phyloP scores from a whole-genome alignment of 106 monocot genomes.

The Alisma plantagoaquatica region DNA sequence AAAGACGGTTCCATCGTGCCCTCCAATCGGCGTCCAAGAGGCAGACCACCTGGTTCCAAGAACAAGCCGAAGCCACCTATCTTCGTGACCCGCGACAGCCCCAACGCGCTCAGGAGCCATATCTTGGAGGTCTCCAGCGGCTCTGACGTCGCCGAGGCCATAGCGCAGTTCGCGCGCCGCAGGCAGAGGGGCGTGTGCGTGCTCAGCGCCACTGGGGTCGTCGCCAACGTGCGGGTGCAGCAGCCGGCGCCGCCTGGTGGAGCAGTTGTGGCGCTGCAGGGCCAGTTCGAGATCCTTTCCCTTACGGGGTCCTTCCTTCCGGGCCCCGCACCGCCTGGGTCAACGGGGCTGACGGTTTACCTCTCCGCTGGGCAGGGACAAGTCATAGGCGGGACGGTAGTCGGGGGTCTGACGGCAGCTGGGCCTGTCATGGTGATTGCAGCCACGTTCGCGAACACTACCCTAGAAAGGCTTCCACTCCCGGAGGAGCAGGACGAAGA shows the following conservation, averaged over 20 bases:
- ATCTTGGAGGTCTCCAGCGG: conserved; percentile 7
- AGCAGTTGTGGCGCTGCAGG: conserved; percentile 19
- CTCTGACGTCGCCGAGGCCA: conserved; percentile 6
- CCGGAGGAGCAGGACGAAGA: conserved; percentile 1
- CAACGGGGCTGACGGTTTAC: conserved; percentile 8
- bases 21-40: conserved; percentile 4
- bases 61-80: conserved; percentile 8
- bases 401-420: conserved; percentile 7
- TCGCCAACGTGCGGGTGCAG: conserved; percentile 1
- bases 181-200: conserved; percentile 1
- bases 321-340: not conserved
- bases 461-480: conserved; percentile 4
- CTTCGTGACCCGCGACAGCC: conserved; percentile 3
- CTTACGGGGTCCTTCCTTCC: conserved; percentile 25
- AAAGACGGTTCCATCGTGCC: too few relatives aligned
- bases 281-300: conserved; percentile 38
- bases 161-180: conserved; percentile 7
- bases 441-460: conserved; percentile 12
- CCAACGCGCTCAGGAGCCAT: not conserved
- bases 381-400: conserved; percentile 7
- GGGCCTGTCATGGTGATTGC: conserved; percentile 12
- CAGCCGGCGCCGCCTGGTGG: conserved; percentile 14
- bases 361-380: conserved; percentile 18
- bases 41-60: conserved; percentile 7
- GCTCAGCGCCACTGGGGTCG: conserved; percentile 7